Base-by-base conservation (phyloP, 2,329 filamentous ascomycete genomes). In the Dichotomopilus funicola region DNA sequence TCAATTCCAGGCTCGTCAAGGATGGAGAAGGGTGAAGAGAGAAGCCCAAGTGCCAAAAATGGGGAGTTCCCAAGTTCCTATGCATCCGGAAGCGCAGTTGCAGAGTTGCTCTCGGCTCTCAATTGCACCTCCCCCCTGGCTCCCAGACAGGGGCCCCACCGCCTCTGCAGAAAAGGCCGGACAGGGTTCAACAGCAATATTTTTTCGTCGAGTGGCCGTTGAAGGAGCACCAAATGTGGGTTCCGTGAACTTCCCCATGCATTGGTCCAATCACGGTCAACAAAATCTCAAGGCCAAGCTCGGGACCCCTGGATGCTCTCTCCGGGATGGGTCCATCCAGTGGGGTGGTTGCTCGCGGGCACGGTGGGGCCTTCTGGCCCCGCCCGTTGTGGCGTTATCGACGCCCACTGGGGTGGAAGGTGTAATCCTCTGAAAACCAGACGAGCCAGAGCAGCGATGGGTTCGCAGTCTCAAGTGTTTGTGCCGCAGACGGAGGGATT, bases 131-230 rank as follows among this genome's bases (percentile, higher is more conserved):
- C 9, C 41, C 35, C 8, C 44, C 51, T 52, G 46, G 35, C 43
- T 34, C 40, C 41, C 33, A 38, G 10, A 38, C 10, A 38, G n/a
- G 5, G 35, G 49, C 54, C 46, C 48, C 50, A 48, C 51, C 40
- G 6, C 35, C 42, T 36, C 43, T 38, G 40, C 19, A 27, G 19
- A 27, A 27, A 27, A 27, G 19, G 54, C 49, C 47, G 13, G 51
- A 53, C 55, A 57, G 53, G 61, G 58, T 40, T 54, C 37, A 27
- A 46, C 51, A 60, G 61, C 58, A 63, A 57, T 62, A 57, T 49
- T 59, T 61, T 62, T 62, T 62, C 58, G 58, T 57, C 50, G 43
- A 53, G 59, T 58, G 51, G 56, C 59, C 55, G 54, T 61, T 61
- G 37, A 51, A 57, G 58, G 36, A 56, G 56, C 9, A 31, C 45